Evolutionary conservation across 2,329 filamentous ascomycete species (phyloP), one percentile per base, ranked within the genome.

Genomic region (Teratosphaeria viscida): DNA sequence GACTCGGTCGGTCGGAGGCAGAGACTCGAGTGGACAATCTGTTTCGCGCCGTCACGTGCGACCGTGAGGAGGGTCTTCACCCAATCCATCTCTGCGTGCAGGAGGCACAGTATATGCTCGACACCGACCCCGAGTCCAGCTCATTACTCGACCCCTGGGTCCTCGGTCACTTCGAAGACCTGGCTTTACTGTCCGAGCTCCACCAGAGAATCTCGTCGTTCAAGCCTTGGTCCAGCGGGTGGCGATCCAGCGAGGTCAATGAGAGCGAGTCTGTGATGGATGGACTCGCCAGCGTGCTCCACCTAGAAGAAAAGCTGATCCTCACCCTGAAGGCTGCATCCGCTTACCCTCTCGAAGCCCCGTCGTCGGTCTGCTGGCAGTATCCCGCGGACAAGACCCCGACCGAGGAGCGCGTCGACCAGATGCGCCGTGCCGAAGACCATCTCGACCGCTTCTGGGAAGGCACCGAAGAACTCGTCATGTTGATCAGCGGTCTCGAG

Each of bases 401-500:
- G 1, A 82, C 72, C 1, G 74, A 73, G 57, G 74, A 77, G 12
- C 82, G 74, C 19, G 72, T 77, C 0, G 72, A 76, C 5, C 66
- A 68, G 0, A 73, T 84, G 68, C 74, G 76, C 10, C 62, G 54
- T 1, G 79, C 81, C 0, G 81, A 85, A 67, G 29, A 52, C 0
- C 72, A 75, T 29, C 71, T 84, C 4, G 80, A 82, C 63, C 59
- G 54, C 0, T 78, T 82, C 59, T 82, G 79, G 80, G 60, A 56
- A 1, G 65, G 61, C 39, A 19, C 68, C 3, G 61, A 60, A 10
- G 35, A 54, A 35, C 6, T 16, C 4, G 39, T 49, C 10, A 54
- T 49, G 43, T 23, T 23, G 16, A 4, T 49, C 43, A 49, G 16
- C 16, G 43, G 43, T 32, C 23, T 27, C 19, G 43, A 37, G 37